phyloP scores from a whole-genome alignment of 2,329 filamentous ascomycete genomes.

The Mariannaea sp. region DNA sequence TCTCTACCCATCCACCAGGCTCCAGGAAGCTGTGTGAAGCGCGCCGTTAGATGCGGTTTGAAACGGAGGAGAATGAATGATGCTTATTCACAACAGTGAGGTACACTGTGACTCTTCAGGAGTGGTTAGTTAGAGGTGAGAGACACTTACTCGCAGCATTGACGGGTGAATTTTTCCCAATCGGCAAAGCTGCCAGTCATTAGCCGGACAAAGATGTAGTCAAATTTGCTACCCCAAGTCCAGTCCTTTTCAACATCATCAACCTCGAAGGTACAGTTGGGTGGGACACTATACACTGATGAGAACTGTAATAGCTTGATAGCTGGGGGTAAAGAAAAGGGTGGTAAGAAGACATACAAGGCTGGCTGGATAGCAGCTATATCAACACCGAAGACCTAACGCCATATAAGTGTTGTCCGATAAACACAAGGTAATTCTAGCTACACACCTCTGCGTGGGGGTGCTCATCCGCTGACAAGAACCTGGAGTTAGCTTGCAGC shows the following conservation, averaged over 20 bases:
- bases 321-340: fast-evolving
- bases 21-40: slow-evolving; percentile 10
- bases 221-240: slow-evolving; percentile 20
- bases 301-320: fast-evolving
- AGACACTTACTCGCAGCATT: slow-evolving; percentile 15
- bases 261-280: slow-evolving; percentile 18
- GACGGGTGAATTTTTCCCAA: slow-evolving; percentile 11
- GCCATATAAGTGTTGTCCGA: fast-evolving
- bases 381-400: slow-evolving; percentile 18
- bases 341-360: slow-evolving; percentile 7
- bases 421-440: fast-evolving
- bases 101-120: no score
- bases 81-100: no score
- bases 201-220: slow-evolving; percentile 25
- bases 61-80: background rate
- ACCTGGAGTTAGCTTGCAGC: background rate
- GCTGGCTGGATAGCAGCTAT: slow-evolving; percentile 21
- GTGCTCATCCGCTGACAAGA: slow-evolving; percentile 23
- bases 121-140: no score
- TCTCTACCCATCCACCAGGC: slow-evolving; percentile 27
- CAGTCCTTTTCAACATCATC: slow-evolving; percentile 23
- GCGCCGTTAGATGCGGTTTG: background rate
- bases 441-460: slow-evolving; percentile 17
- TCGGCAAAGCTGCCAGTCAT: slow-evolving; percentile 26
- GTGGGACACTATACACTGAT: background rate